These are phyloP conservation scores for Aspergillus sergii DNA, from an alignment of 2,329 filamentous ascomycete genomes.

Conservation along the genomic window DNA sequence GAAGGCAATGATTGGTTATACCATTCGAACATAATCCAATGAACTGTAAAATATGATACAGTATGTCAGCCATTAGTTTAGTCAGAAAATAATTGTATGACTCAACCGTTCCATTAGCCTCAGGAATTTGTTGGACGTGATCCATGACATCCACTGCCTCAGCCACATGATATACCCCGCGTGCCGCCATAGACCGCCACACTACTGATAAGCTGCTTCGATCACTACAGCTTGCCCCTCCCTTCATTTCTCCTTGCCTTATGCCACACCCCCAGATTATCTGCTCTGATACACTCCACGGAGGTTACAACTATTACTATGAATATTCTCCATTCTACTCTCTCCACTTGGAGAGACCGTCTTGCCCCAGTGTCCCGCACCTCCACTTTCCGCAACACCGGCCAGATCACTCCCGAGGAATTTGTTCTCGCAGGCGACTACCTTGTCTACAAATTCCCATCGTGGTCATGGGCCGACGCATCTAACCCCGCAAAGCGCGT, in stretches of 20 bases:
- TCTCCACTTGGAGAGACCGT: slow-evolving; percentile 88
- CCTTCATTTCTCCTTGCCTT: not conserved
- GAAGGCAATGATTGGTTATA: not conserved
- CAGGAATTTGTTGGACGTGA: not conserved
- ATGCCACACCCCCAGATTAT: not conserved
- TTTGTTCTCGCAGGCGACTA: slow-evolving; percentile 96
- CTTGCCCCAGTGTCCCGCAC: slow-evolving; percentile 87
- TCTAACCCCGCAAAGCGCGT: slow-evolving; percentile 78
- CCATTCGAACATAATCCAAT: not conserved
- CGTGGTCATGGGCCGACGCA: slow-evolving; percentile 94
- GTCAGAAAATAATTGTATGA: not conserved
- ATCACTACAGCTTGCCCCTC: not conserved
- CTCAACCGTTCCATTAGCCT: not conserved
- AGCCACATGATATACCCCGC: slow-evolving; percentile 25
- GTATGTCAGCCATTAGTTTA: not conserved
- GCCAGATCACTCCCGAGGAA: slow-evolving; percentile 96
- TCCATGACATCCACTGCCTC: slow-evolving; percentile 6
- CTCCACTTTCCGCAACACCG: slow-evolving; percentile 90
- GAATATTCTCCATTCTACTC: slow-evolving; percentile 90
- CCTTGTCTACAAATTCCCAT: slow-evolving; percentile 97
- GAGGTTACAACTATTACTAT: slow-evolving; percentile 51
- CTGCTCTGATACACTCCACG: not conserved
- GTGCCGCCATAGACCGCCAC: slow-evolving; percentile 20
- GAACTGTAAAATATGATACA: not conserved
- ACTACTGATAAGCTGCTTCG: slow-evolving; percentile 17